A percentile compares a stretch with the other conserved stretches of the same genome.
Conservation (phyloP, 148 eudicot genomes). For the Fagopyrum esculentum region DNA sequence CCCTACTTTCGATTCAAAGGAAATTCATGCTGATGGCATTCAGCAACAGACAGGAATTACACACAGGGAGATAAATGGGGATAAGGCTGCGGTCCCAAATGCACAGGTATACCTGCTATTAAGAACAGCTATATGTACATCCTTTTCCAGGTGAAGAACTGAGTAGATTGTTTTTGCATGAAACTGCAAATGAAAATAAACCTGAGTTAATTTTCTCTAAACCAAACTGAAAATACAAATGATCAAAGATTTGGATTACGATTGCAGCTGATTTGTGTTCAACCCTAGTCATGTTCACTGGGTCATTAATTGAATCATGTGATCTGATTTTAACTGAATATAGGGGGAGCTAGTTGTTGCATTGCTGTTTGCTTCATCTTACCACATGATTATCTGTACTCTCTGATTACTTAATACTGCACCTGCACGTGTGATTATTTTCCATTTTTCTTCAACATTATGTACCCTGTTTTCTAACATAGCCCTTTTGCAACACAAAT, state of each 20-base stretch:
- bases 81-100: constrained; percentile 25
- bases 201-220: background rate
- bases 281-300: background rate
- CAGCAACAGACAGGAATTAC: constrained; percentile 21
- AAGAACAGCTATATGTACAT: background rate
- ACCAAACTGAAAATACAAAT: background rate
- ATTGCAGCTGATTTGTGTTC: background rate
- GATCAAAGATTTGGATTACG: background rate
- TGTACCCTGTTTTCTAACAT: background rate
- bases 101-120: background rate
- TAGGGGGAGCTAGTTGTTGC: background rate
- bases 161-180: background rate
- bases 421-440: background rate
- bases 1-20: constrained; percentile 42
- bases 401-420: background rate
- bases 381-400: background rate
- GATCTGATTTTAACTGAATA: background rate
- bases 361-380: background rate
- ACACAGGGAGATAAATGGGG: constrained; percentile 26
- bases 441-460: background rate
- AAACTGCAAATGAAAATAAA: background rate
- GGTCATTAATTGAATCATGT: background rate
- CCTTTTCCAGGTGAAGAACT: background rate
- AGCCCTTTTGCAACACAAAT: background rate
- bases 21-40: constrained; percentile 19